These are phyloP conservation scores for Raffaelea ambrosiae DNA, from an alignment of 2,329 filamentous ascomycete genomes.

Conservation along the genomic window DNA sequence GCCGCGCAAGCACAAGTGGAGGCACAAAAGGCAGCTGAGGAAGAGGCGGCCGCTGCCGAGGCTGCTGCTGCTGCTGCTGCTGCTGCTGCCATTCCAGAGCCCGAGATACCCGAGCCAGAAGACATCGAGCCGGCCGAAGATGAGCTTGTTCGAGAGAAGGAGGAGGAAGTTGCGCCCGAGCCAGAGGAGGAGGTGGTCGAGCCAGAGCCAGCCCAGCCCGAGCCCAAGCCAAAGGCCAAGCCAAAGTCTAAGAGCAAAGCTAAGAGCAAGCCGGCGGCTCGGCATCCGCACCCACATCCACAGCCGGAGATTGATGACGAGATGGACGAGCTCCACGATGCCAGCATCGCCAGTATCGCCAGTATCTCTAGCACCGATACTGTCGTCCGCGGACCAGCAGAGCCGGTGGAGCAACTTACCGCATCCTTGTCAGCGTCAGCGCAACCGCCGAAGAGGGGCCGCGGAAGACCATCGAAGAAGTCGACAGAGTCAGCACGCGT, in stretches of 20 bases:
- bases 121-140: not conserved
- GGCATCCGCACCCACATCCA: not conserved
- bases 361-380: slow-evolving; percentile 15
- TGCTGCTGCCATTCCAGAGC: not conserved
- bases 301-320: not conserved
- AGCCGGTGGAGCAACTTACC: not conserved
- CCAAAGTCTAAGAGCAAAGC: not conserved
- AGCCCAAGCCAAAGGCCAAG: slow-evolving; percentile 8
- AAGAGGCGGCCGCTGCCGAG: not conserved
- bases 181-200: not conserved
- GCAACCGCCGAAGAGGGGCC: slow-evolving; percentile 18
- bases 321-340: slow-evolving; percentile 14
- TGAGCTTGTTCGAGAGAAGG: not conserved
- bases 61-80: not conserved
- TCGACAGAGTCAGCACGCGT: slow-evolving; percentile 6
- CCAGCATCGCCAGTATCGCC: slow-evolving; percentile 11
- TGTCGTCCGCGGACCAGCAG: slow-evolving; percentile 12
- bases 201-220: not conserved
- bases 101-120: not conserved
- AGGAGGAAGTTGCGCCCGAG: not conserved
- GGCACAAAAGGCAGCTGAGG: no score
- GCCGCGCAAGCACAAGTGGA: not conserved
- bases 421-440: not conserved
- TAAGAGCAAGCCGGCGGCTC: not conserved
- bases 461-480: slow-evolving; percentile 24